Evolutionary conservation across 768 basidiomycete genomes (phyloP).

Genomic region (Calvatia gigantea): DNA sequence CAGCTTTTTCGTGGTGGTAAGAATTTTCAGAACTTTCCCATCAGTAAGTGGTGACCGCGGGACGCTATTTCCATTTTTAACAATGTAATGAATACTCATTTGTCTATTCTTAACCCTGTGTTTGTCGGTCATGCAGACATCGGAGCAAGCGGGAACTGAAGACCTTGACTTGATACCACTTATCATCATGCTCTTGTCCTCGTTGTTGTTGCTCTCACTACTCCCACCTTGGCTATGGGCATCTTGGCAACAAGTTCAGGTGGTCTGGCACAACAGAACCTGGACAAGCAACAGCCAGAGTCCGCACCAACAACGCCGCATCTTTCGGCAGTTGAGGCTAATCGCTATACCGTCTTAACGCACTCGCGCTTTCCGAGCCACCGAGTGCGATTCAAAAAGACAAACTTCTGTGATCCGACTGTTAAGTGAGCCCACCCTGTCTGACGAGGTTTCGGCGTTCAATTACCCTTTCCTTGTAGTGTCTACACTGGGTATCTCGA

Average conservation of each 20-base stretch:
- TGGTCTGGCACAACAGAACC: not conserved
- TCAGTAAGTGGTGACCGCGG: conserved; percentile 21
- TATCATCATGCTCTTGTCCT: conserved; percentile 7
- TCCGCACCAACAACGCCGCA: not conserved
- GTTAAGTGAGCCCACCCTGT: conserved; percentile 36
- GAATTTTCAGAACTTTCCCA: conserved; percentile 29
- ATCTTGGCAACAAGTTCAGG: not conserved
- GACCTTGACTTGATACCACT: not conserved
- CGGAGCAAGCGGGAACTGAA: not conserved
- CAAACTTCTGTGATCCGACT: conserved; percentile 51
- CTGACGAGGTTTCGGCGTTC: not conserved
- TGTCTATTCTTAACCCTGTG: not conserved
- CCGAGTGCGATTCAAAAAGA: conserved; percentile 55
- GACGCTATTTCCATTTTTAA: conserved; percentile 18
- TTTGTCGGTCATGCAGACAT: not conserved
- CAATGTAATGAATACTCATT: not conserved
- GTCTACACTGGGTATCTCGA: conserved; percentile 59
- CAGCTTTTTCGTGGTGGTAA: conserved; percentile 25
- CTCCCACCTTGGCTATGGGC: conserved; percentile 1
- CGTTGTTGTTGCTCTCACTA: not conserved
- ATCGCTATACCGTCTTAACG: conserved; percentile 30
- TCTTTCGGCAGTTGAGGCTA: not conserved
- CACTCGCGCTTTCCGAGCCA: conserved; percentile 51
- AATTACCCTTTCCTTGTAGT: not conserved
- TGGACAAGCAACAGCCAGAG: not conserved